Base-by-base conservation (phyloP, 2,329 filamentous ascomycete species). In the Penicillium sp. region DNA sequence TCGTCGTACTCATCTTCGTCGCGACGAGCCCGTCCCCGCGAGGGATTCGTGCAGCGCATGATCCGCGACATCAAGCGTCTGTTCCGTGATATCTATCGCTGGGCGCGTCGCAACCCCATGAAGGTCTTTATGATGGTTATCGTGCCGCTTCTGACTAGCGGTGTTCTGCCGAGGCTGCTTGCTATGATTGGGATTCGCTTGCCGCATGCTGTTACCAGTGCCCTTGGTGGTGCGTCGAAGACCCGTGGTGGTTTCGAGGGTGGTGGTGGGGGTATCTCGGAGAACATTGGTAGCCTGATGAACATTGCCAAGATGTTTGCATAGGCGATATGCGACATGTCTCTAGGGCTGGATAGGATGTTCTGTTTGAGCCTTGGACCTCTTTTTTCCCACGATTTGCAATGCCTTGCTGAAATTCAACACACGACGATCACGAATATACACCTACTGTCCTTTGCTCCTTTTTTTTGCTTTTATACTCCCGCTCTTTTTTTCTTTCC, bases 61-160 rank as follows among this genome's bases (percentile, higher is more conserved):
- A 82, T 90, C 72, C 83, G 84, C 72, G 87, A 90, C 66, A 83
- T 97, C 57, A 88, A 87, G 69, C 86, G 88, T 41, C 83, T 96
- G 59, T 77, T 96, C 54, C 88, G 88, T 67, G 87, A 96, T 70
- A 85, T 97, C 9, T 80, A 88, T 71, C 84, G 87, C 71, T 96
- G 93, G 76, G 88, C 90, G 66, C 88, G 90, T 70, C 82, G 85
- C 37, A 88, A 97, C 76, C 93, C 92, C 0, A 77, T 91, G 69
- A 95, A 95, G 76, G 89, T 96, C 46, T 89, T 97, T 78, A 80
- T 90, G 79, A 83, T 91, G 59, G 87, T 96, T 59, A 82, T 97
- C 66, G 85, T 97, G 82, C 93, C 93, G 10, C 81, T 97, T 55
- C 78, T 97, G 66, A 91, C 88, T 1, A 90, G 90, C 49, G 93